phyloP scores from a whole-genome alignment of 169 alveolate species.

The Eimeria sp. region DNA sequence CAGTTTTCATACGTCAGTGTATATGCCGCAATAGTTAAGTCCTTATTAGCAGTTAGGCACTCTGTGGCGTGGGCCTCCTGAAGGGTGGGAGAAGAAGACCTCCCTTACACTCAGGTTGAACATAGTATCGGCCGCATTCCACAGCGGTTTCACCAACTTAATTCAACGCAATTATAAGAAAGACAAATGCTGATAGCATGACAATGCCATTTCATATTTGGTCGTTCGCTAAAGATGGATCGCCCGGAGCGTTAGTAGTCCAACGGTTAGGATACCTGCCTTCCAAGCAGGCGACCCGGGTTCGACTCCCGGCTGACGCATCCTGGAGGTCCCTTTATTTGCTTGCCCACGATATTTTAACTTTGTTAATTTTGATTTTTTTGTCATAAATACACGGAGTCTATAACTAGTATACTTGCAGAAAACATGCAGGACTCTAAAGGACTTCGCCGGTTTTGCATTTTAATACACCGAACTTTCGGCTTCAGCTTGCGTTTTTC shows the following conservation, averaged over 20 bases:
- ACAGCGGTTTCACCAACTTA: not conserved
- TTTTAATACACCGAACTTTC: not conserved
- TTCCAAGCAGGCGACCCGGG: conserved; percentile 99
- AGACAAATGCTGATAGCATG: no score
- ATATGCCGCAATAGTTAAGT: no score
- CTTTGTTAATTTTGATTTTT: not conserved
- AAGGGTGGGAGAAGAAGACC: no score
- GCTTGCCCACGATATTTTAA: no score
- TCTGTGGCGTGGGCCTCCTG: no score
- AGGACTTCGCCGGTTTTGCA: not conserved
- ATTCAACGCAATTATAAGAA: not conserved
- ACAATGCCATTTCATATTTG: not conserved
- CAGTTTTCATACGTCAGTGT: not conserved
- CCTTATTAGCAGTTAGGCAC: no score
- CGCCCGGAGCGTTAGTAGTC: conserved; percentile 99
- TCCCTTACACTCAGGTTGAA: not conserved
- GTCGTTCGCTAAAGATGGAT: not conserved
- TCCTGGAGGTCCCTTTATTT: not conserved
- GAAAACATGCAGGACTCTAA: not conserved
- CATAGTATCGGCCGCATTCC: not conserved
- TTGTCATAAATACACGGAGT: not conserved
- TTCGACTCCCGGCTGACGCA: conserved; percentile 99
- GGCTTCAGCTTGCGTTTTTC: not conserved
- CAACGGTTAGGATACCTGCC: conserved; percentile 99
- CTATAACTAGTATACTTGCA: not conserved